A percentile compares a stretch with the other conserved stretches of the same genome.
These are phyloP conservation scores for Neoboletus subvelutipes DNA, from an alignment of 768 basidiomycete genomes.

Conservation along the genomic window DNA sequence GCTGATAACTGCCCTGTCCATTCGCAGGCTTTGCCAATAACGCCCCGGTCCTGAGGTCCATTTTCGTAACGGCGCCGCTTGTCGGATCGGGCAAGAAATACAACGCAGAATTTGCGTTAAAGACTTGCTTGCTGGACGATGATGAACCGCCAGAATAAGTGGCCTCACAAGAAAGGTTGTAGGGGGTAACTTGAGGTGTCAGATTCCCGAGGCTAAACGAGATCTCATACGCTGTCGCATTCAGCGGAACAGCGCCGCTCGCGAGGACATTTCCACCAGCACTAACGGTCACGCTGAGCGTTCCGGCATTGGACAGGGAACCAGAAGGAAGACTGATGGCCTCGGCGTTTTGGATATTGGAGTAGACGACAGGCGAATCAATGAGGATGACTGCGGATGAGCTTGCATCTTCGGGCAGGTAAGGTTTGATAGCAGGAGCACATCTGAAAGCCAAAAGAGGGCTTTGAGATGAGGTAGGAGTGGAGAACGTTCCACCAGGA, in stretches of 20 bases:
- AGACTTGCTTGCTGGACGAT: conserved; percentile 39
- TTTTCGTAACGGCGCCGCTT: conserved; percentile 54
- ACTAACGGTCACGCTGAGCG: conserved; percentile 44
- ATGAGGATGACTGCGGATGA: conserved; percentile 48
- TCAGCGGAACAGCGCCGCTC: conserved; percentile 49
- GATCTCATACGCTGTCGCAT: conserved; percentile 48
- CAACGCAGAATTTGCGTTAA: conserved; percentile 42
- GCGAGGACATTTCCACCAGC: conserved; percentile 43
- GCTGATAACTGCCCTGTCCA: conserved; percentile 47
- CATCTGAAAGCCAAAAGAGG: conserved; percentile 59
- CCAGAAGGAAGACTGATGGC: conserved; percentile 38
- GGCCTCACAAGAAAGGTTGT: conserved; percentile 32
- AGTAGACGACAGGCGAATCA: conserved; percentile 50
- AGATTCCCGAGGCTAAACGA: conserved; percentile 47
- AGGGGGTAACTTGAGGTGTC: conserved; percentile 36
- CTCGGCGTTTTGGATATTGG: conserved; percentile 43
- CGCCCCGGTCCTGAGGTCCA: conserved; percentile 59
- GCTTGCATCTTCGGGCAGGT: conserved; percentile 50
- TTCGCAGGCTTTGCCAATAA: conserved; percentile 49
- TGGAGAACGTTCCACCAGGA: conserved; percentile 50
- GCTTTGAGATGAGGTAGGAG: conserved; percentile 35
- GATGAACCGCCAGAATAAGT: conserved; percentile 29
- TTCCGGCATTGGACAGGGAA: conserved; percentile 26
- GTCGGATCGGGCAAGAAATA: conserved; percentile 48
- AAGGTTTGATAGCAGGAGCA: conserved; percentile 56